These are phyloP conservation scores for Voacanga thouarsii DNA, from an alignment of 257 asterid species.

Conservation along the genomic window DNA sequence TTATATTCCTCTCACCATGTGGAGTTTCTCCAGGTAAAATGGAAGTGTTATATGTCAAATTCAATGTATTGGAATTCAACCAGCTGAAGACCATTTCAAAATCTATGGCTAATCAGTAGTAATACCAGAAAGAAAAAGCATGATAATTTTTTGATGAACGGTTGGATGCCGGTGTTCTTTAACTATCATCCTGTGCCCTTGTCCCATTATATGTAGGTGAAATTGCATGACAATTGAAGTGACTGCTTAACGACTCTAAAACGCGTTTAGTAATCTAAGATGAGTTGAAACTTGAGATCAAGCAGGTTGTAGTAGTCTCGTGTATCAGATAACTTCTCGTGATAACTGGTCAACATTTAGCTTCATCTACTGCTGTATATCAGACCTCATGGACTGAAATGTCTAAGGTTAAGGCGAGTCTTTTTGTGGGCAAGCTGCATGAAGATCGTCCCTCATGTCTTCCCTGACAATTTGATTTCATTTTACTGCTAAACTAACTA, in stretches of 20 bases:
- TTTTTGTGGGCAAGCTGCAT: neutral
- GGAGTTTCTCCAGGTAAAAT: neutral
- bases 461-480: neutral
- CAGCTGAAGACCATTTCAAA: constrained; percentile 1
- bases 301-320: neutral
- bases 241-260: neutral
- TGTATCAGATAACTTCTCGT: neutral
- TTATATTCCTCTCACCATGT: neutral
- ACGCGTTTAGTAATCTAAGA: neutral
- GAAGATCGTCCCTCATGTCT: neutral
- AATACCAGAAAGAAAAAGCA: neutral
- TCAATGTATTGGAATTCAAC: neutral
- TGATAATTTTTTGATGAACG: neutral
- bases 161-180: neutral
- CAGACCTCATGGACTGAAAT: neutral
- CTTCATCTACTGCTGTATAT: neutral
- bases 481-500: neutral
- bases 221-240: neutral
- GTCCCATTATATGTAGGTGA: neutral
- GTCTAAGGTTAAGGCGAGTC: neutral
- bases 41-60: neutral
- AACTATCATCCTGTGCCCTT: neutral
- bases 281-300: neutral
- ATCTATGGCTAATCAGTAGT: too few relatives aligned
- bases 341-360: neutral